These are phyloP conservation scores for Ophiostoma sp. DNA, from an alignment of 2,329 filamentous ascomycete species.

Conservation along the genomic window DNA sequence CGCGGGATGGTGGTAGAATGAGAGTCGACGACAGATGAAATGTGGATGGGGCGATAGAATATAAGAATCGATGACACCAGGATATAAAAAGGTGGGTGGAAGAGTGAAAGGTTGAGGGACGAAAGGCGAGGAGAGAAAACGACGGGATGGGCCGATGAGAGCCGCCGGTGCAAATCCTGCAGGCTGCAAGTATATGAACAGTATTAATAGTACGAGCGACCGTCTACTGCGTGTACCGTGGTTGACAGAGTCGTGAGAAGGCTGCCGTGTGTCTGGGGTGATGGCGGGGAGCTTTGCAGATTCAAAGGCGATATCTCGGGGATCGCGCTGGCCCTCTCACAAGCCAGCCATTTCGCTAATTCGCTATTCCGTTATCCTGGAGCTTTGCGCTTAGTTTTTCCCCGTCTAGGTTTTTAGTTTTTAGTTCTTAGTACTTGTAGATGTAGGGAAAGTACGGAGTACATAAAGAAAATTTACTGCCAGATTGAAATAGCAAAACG, in stretches of 20 bases:
- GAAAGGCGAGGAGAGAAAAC: not conserved
- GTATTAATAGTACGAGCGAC: not conserved
- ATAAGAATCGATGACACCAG: not conserved
- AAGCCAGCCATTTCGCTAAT: not conserved
- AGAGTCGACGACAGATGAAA: not conserved
- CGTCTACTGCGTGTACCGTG: not conserved
- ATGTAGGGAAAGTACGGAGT: conserved; percentile 1
- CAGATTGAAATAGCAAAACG: not conserved
- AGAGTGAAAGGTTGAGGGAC: not conserved
- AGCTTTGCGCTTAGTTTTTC: conserved; percentile 1
- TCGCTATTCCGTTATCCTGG: not conserved
- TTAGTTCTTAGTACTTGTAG: not conserved
- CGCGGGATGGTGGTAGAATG: conserved; percentile 7
- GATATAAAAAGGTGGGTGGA: not conserved
- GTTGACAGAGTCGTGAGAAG: not conserved
- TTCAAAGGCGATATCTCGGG: conserved; percentile 3
- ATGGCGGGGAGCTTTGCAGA: conserved; percentile 1
- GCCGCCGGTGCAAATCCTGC: conserved; percentile 13
- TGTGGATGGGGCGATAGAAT: not conserved
- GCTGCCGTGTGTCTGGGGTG: not conserved
- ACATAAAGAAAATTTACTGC: not conserved
- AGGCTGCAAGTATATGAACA: not conserved
- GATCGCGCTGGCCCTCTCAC: not conserved
- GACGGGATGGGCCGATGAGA: conserved; percentile 13
- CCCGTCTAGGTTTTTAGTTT: not conserved